Conservation (phyloP, 768 basidiomycete species). For the Thelephora aurantiotincta region DNA sequence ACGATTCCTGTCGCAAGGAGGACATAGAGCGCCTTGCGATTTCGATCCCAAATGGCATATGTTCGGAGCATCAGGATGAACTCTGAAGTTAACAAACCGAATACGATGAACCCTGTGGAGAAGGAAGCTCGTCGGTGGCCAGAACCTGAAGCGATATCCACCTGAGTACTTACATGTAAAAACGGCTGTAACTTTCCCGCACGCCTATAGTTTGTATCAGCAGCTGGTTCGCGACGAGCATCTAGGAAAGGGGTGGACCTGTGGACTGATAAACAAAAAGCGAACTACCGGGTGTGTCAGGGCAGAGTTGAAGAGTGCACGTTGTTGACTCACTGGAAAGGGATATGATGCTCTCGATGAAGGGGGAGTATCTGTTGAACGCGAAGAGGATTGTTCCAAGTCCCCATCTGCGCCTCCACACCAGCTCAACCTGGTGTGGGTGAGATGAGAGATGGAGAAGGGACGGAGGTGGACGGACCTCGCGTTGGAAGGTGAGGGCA, state of each 20-base stretch:
- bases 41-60: slow-evolving; percentile 30
- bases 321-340: slow-evolving; percentile 13
- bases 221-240: no score
- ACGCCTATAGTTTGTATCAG: slow-evolving; percentile 9
- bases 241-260: neutral
- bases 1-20: slow-evolving; percentile 16
- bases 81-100: slow-evolving; percentile 25
- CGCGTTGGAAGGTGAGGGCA: slow-evolving; percentile 22
- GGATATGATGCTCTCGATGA: slow-evolving; percentile 23
- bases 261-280: neutral
- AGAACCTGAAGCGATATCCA: no score
- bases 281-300: neutral
- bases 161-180: slow-evolving; percentile 17
- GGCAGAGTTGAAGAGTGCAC: neutral
- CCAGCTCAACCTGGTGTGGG: slow-evolving; percentile 17
- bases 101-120: slow-evolving; percentile 18
- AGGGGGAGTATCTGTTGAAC: slow-evolving; percentile 26
- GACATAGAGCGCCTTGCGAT: slow-evolving; percentile 17
- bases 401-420: slow-evolving; percentile 19
- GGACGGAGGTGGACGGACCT: slow-evolving; percentile 10
- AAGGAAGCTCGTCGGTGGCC: slow-evolving; percentile 6
- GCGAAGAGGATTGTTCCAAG: slow-evolving; percentile 21
- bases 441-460: neutral
- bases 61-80: slow-evolving; percentile 28
- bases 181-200: slow-evolving; percentile 13